Percentiles rank a stretch among this genome's conserved stretches.
Conservation (phyloP, 768 basidiomycete genomes). For the Boletales sp. region DNA sequence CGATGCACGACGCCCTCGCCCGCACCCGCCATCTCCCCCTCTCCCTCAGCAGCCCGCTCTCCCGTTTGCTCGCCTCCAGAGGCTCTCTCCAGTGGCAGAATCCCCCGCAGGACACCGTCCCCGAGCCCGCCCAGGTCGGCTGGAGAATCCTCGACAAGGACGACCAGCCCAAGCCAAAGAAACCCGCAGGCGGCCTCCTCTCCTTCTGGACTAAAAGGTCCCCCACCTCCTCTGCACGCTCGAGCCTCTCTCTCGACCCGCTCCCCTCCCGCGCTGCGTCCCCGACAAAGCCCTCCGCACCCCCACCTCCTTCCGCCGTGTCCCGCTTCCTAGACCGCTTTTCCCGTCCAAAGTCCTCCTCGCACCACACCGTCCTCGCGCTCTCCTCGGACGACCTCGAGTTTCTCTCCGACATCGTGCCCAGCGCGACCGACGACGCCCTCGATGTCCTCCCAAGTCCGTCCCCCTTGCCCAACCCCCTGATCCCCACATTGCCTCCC, state of each 20-base stretch:
- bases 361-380: conserved; percentile 54
- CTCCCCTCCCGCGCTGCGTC: conserved; percentile 12
- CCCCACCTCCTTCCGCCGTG: conserved; percentile 57
- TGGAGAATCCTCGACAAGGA: conserved; percentile 70
- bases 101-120: conserved; percentile 43
- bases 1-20: conserved; percentile 57
- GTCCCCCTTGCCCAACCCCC: too few relatives aligned
- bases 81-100: conserved; percentile 77
- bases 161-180: conserved; percentile 46
- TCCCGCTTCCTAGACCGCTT: conserved; percentile 82
- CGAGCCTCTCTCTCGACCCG: conserved; percentile 20
- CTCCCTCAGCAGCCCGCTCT: conserved; percentile 60
- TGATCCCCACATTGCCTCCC: conserved; percentile 39
- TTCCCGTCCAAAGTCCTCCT: conserved; percentile 42
- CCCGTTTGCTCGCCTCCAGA: conserved; percentile 65
- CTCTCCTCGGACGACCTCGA: conserved; percentile 80
- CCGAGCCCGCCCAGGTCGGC: conserved; percentile 58
- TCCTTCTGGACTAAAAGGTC: conserved; percentile 65
- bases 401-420: conserved; percentile 68
- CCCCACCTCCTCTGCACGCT: conserved; percentile 24
- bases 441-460: too few relatives aligned
- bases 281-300: conserved; percentile 10
- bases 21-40: conserved; percentile 57
- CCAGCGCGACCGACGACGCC: conserved; percentile 43
- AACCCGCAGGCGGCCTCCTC: conserved; percentile 53